Percentiles rank a stretch among this genome's conserved stretches.
These are phyloP conservation scores for Fusarium sp. DNA, from an alignment of 2,329 filamentous ascomycete genomes.

Conservation along the genomic window DNA sequence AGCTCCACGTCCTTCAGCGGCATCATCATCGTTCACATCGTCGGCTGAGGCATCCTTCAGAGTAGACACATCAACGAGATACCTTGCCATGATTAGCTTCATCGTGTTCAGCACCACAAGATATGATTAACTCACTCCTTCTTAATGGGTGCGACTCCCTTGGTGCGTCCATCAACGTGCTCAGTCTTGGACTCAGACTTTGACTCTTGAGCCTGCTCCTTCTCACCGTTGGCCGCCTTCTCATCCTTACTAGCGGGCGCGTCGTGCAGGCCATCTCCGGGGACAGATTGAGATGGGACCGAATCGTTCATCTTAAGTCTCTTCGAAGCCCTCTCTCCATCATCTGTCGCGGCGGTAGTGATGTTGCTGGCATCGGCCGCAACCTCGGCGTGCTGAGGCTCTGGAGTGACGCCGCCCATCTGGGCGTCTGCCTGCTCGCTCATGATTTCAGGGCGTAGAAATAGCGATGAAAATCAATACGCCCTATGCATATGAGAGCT, in stretches of 20 bases:
- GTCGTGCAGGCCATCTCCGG: constrained; percentile 36
- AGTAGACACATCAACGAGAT: constrained; percentile 51
- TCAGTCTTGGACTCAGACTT: constrained; percentile 19
- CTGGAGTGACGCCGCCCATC: constrained; percentile 35
- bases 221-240: constrained; percentile 30
- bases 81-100: constrained; percentile 46
- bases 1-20: constrained; percentile 55
- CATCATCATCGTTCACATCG: constrained; percentile 56
- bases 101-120: background rate
- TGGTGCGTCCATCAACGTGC: constrained; percentile 49
- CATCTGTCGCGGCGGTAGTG: constrained; percentile 6
- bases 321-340: constrained; percentile 61
- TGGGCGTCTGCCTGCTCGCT: constrained; percentile 38
- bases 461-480: background rate
- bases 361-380: constrained; percentile 31
- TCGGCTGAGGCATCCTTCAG: constrained; percentile 37
- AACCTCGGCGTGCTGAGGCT: constrained; percentile 24
- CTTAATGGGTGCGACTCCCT: constrained; percentile 74
- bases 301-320: constrained; percentile 62
- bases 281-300: constrained; percentile 23
- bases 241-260: constrained; percentile 22
- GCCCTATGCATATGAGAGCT: background rate
- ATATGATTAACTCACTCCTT: constrained; percentile 64
- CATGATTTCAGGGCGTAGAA: constrained; percentile 37
- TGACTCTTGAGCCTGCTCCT: constrained; percentile 16